Conservation (phyloP, 345 rosid genomes). For the Euphorbia peplus region DNA sequence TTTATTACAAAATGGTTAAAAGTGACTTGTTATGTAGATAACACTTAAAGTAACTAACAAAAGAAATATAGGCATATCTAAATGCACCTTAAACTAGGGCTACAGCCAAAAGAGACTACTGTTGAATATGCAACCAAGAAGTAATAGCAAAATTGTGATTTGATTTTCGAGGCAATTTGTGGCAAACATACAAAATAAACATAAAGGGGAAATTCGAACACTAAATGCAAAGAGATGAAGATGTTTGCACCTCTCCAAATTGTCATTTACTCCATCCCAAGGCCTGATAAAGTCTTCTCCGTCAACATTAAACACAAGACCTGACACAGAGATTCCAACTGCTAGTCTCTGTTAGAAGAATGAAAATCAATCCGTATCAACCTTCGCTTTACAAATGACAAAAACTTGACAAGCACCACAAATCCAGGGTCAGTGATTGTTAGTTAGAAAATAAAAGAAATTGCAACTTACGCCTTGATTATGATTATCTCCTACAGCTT, state of each 20-base stretch:
- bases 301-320: constrained; percentile 60
- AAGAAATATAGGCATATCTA: neutral
- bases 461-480: constrained; percentile 65
- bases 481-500: constrained; percentile 74
- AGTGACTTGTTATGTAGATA: neutral
- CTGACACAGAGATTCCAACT: constrained; percentile 79
- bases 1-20: neutral
- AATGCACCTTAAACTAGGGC: neutral
- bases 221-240: neutral
- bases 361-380: constrained; percentile 25
- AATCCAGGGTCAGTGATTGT: neutral
- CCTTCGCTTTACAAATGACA: constrained; percentile 17
- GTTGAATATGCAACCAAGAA: neutral
- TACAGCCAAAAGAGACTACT: neutral
- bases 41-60: neutral
- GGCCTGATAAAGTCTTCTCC: constrained; percentile 78
- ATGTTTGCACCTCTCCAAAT: constrained; percentile 67
- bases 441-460: neutral
- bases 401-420: neutral
- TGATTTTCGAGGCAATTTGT: neutral
- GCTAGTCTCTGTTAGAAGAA: constrained; percentile 69
- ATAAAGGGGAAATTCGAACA: constrained; percentile 12
- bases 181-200: constrained; percentile 2
- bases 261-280: constrained; percentile 80
- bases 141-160: neutral